Percentiles rank a stretch among this genome's conserved stretches.
Evolutionary conservation across 2,329 filamentous ascomycete species (phyloP).

Genomic region (Teratosphaeria gauchensis): DNA sequence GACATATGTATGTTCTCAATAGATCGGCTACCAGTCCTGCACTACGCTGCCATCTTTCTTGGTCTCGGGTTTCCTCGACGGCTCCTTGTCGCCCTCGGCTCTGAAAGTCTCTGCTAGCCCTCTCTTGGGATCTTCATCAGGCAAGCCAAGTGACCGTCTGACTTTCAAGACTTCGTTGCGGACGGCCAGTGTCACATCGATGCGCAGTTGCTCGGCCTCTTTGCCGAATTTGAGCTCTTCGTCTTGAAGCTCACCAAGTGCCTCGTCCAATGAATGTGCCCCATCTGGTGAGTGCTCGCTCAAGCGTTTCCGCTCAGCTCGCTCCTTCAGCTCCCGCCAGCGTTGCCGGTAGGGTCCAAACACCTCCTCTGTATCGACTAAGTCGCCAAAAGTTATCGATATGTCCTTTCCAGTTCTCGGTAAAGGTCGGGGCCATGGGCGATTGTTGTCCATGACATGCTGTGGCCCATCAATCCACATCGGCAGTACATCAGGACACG

Average conservation of each 20-base stretch:
- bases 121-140: conserved; percentile 70
- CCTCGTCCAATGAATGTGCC: conserved; percentile 7
- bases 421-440: conserved; percentile 68
- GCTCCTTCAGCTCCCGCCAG: conserved; percentile 61
- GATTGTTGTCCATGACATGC: conserved; percentile 75
- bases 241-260: conserved; percentile 53
- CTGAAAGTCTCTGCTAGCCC: conserved; percentile 75
- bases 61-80: conserved; percentile 38
- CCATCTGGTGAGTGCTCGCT: background rate
- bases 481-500: conserved; percentile 78
- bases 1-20: background rate
- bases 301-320: conserved; percentile 34
- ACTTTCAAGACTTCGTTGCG: conserved; percentile 73
- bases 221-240: conserved; percentile 56
- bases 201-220: conserved; percentile 69
- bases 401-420: conserved; percentile 65
- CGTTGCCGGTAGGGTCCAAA: conserved; percentile 68
- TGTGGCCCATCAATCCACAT: conserved; percentile 93
- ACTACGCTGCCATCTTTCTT: conserved; percentile 54
- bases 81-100: conserved; percentile 39
- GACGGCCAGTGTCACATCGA: conserved; percentile 70
- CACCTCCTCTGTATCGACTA: conserved; percentile 59
- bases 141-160: conserved; percentile 58
- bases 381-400: conserved; percentile 68
- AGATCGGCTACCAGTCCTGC: conserved; percentile 32